These are phyloP conservation scores for Phytopythium delawarense DNA, from an alignment of 352 stramenopile species.

Conservation along the genomic window DNA sequence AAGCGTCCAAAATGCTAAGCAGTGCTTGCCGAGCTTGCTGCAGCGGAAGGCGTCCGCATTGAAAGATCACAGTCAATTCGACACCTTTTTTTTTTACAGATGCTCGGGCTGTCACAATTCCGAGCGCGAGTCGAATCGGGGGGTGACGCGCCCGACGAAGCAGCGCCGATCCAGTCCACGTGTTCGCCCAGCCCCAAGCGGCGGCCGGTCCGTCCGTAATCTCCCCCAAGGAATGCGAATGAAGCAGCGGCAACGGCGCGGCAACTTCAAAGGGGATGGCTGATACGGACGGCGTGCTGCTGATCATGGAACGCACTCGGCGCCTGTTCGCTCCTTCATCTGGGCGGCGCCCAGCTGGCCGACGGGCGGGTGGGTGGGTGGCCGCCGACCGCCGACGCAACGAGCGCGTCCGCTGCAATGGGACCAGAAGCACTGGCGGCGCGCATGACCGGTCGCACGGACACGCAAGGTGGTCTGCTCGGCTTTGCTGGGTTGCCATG, in stretches of 20 bases:
- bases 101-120: background rate
- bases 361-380: no score
- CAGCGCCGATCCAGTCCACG: background rate
- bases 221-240: background rate
- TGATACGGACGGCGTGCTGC: background rate
- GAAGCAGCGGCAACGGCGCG: background rate
- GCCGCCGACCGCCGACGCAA: no score
- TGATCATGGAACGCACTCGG: background rate
- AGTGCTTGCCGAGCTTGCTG: no score
- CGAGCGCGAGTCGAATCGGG: background rate
- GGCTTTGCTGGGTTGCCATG: background rate
- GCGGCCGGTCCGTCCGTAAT: background rate
- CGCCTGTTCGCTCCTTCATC: conserved; percentile 1
- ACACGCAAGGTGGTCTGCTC: conserved; percentile 4
- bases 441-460: background rate
- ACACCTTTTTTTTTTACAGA: background rate
- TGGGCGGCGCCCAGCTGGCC: background rate
- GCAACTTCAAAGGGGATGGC: conserved; percentile 7
- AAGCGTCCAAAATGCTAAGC: no score
- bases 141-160: conserved; percentile 10
- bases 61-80: background rate
- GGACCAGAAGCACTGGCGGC: background rate
- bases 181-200: conserved; percentile 1
- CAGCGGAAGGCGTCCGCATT: no score
- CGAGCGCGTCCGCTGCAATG: no score